phyloP scores from a whole-genome alignment of 2,329 filamentous ascomycete genomes.

The Cyphellophora europaea region DNA sequence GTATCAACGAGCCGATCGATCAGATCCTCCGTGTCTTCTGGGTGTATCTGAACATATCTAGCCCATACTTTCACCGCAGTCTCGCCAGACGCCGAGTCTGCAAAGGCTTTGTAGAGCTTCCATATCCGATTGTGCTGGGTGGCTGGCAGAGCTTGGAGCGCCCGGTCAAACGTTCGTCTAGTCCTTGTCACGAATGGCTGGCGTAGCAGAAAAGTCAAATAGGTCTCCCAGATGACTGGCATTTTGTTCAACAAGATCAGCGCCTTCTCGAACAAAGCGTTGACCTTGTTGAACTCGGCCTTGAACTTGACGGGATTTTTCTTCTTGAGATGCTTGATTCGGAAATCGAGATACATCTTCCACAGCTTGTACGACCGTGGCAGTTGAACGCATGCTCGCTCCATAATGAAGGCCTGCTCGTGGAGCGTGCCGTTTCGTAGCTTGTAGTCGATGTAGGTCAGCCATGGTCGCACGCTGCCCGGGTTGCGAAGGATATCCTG shows the following conservation, averaged over 20 bases:
- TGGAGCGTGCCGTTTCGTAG: constrained; percentile 71
- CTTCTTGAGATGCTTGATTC: constrained; percentile 69
- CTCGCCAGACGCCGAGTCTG: constrained; percentile 77
- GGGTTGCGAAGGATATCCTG: constrained; percentile 84
- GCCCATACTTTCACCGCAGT: constrained; percentile 92
- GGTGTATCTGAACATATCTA: constrained; percentile 93
- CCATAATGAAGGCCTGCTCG: constrained; percentile 82
- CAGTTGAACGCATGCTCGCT: constrained; percentile 80
- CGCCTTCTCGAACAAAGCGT: constrained; percentile 85
- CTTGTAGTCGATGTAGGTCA: constrained; percentile 90
- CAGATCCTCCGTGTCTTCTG: constrained; percentile 90
- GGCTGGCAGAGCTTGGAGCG: constrained; percentile 80
- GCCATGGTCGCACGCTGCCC: constrained; percentile 84
- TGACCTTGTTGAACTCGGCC: constrained; percentile 84
- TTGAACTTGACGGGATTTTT: constrained; percentile 74
- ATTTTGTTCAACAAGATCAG: constrained; percentile 95
- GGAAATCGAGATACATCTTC: constrained; percentile 90
- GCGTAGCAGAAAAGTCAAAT: constrained; percentile 77
- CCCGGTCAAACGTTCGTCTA: constrained; percentile 81
- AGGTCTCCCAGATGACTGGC: constrained; percentile 98
- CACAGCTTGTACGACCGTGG: constrained; percentile 96
- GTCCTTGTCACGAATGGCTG: constrained; percentile 88
- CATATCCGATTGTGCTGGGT: constrained; percentile 95
- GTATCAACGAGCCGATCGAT: constrained; percentile 79
- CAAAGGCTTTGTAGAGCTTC: constrained; percentile 83